Conservation (phyloP, 1,284 basidiomycete genomes). For the Trametes pubescens region DNA sequence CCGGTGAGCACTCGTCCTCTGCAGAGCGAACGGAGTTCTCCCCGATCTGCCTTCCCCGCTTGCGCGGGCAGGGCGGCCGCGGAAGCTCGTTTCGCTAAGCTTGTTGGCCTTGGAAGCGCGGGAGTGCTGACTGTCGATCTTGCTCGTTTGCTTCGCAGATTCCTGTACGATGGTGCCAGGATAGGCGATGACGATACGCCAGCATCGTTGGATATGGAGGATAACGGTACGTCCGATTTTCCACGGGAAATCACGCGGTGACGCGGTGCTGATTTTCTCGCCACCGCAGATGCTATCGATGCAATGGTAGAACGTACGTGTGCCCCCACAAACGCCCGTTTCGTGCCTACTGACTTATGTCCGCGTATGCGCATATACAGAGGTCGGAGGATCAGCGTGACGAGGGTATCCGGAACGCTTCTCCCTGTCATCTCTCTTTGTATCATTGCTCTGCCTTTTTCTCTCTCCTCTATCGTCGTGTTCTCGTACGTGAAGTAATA, state of each 20-base stretch:
- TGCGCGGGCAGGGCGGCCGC: not conserved
- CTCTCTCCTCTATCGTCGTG: constrained; percentile 19
- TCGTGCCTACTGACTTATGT: constrained; percentile 1
- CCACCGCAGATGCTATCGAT: constrained; percentile 78
- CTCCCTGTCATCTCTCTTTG: constrained; percentile 15
- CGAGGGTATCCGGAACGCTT: constrained; percentile 12
- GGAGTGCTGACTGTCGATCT: constrained; percentile 9
- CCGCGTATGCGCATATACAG: constrained; percentile 34
- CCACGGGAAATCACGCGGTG: not conserved
- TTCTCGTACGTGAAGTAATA: constrained; percentile 37
- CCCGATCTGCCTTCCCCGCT: not conserved
- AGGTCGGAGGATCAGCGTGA: constrained; percentile 48
- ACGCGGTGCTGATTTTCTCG: constrained; percentile 13
- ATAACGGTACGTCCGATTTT: constrained; percentile 65
- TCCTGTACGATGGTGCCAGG: constrained; percentile 86
- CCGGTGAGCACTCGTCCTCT: constrained; percentile 61
- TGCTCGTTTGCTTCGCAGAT: constrained; percentile 53
- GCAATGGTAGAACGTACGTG: constrained; percentile 90
- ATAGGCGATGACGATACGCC: constrained; percentile 90
- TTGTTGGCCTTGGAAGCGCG: constrained; percentile 4
- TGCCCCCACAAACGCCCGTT: constrained; percentile 34
- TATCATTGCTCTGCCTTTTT: constrained; percentile 28
- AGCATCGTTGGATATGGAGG: constrained; percentile 84
- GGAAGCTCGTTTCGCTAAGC: not conserved
- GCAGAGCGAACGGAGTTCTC: not conserved